Conservation (phyloP, 78 protist genomes). For the Tieghemostelium lacteum region DNA sequence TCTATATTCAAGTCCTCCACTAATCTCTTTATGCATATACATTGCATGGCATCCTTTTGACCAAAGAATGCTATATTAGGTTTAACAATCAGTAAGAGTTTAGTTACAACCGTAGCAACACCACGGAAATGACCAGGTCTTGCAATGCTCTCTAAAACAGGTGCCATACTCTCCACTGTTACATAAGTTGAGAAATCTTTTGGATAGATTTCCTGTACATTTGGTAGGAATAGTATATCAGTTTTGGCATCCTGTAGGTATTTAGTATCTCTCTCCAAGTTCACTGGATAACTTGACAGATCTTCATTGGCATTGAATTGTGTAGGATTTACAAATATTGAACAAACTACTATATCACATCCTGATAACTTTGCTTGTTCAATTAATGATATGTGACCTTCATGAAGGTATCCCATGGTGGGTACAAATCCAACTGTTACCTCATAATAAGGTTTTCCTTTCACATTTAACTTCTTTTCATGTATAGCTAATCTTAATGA, state of each 20-base stretch:
- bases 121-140: conserved; percentile 88
- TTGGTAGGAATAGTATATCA: conserved; percentile 83
- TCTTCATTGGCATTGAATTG: conserved; percentile 89
- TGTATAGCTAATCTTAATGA: conserved; percentile 40
- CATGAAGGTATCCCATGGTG: conserved; percentile 91
- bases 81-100: conserved; percentile 82
- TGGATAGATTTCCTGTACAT: conserved; percentile 79
- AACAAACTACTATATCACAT: conserved; percentile 61
- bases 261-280: conserved; percentile 51
- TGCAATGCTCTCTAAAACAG: conserved; percentile 40
- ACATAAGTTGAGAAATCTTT: conserved; percentile 30
- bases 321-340: conserved; percentile 90
- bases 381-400: conserved; percentile 86
- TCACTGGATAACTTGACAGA: conserved; percentile 76
- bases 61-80: conserved; percentile 82
- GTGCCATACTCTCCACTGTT: conserved; percentile 25
- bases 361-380: background rate
- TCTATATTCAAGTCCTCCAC: conserved; percentile 73
- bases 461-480: background rate
- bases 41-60: conserved; percentile 92
- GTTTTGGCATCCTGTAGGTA: conserved; percentile 25
- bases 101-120: conserved; percentile 89
- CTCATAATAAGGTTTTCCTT: conserved; percentile 28
- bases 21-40: conserved; percentile 71
- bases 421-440: conserved; percentile 85